These are phyloP conservation scores for Fusarium hostae DNA, from an alignment of 2,329 filamentous ascomycete genomes.

Conservation along the genomic window DNA sequence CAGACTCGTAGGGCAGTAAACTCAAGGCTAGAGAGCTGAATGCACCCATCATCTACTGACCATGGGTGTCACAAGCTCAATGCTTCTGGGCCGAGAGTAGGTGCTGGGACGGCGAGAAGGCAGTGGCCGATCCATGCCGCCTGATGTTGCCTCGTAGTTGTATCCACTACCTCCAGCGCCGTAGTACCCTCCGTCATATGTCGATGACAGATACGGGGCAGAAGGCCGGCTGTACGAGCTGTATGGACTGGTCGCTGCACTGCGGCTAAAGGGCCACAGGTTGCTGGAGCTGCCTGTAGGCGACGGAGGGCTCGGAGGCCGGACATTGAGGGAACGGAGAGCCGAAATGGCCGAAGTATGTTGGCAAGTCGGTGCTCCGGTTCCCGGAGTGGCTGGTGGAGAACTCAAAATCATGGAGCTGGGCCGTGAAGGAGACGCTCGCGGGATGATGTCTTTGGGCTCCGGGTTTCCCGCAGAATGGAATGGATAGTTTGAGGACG, in stretches of 20 bases:
- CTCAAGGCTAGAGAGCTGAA: neutral
- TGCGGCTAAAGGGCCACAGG: conserved; percentile 66
- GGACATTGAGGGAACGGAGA: conserved; percentile 64
- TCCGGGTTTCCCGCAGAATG: conserved; percentile 61
- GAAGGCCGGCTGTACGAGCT: conserved; percentile 60
- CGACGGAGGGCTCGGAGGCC: conserved; percentile 66
- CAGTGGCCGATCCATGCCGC: conserved; percentile 64
- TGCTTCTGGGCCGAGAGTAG: conserved; percentile 69
- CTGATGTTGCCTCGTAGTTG: conserved; percentile 49
- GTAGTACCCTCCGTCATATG: conserved; percentile 60
- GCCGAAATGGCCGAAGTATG: conserved; percentile 66
- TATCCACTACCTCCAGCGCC: conserved; percentile 49
- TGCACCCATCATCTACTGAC: conserved; percentile 56
- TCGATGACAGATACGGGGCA: conserved; percentile 60
- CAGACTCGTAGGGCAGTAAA: conserved; percentile 3
- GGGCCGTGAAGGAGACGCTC: conserved; percentile 70
- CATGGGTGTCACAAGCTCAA: conserved; percentile 72
- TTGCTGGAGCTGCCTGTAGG: conserved; percentile 57
- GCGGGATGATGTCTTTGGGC: conserved; percentile 71
- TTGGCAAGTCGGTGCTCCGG: conserved; percentile 48
- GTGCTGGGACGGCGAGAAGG: conserved; percentile 65
- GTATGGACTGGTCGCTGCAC: conserved; percentile 62
- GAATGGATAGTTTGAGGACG: conserved; percentile 55
- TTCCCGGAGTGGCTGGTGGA: conserved; percentile 60
- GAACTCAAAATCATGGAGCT: conserved; percentile 65